Base-by-base conservation (phyloP, 2,329 filamentous ascomycete species). In the Penicillium sp. region DNA sequence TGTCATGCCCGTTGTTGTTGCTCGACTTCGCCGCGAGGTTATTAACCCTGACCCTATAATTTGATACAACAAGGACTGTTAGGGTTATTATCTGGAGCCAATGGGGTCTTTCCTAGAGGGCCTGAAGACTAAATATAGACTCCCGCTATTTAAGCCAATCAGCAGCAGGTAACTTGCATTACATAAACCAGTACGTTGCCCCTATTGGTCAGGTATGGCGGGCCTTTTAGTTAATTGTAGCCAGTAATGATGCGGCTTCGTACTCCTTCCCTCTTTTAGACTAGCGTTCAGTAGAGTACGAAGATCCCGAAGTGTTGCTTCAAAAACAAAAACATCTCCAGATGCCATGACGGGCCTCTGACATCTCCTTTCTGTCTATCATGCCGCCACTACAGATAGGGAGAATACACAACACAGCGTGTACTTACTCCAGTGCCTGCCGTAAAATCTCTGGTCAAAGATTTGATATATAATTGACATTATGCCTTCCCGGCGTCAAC, bases 401-500 rank as follows among this genome's bases (percentile, higher is more conserved):
- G 5, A 40, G 16, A 14, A 20, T 40, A 9, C n/a, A 18, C n/a
- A 20, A 14, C 6, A 9, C 35, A 20, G 14, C 18, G n/a, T 18
- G 35, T 5, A 40, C 7, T 33, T 14, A 3, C 8, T 14, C 30
- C 30, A 12, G 30, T 33, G 5, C 12, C 30, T 12, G 30, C 30
- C 12, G 3, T 3, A 9, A 3, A 33, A 3, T 12, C 30, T 33
- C 12, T 20, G 9, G 3, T 38, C n/a, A 46, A 18, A 38, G 16
- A n/a, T 21, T 14, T 24, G 3, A 5, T 12, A 4, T 26, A 16
- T 5, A 48, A 5, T 14, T 14, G 23, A 21, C 26, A 43, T 20
- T n/a, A 58, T 58, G 56, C 56, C 56, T 21, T 58, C 56, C n/a
- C 50, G 56, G 46, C 56, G 56, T 26, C 47, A 49, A 21, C 56